A percentile compares a stretch with the other conserved stretches of the same genome.
Evolutionary conservation across 2,329 filamentous ascomycete genomes (phyloP).

Genomic region (Dactylellina sp.): DNA sequence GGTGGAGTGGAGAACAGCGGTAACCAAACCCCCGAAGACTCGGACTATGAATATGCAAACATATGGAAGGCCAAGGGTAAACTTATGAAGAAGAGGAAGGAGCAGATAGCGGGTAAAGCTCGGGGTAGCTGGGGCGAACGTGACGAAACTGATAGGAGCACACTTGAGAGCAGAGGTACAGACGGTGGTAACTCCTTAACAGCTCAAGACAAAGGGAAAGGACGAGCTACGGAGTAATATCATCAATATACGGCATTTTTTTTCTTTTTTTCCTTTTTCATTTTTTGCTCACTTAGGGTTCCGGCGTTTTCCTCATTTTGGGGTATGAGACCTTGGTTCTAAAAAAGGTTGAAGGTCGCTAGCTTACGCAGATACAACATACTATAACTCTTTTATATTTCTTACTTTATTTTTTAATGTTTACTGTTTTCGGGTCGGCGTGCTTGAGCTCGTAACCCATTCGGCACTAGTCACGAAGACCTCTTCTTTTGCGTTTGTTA

Average conservation of each 20-base stretch:
- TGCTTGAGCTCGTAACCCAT: not conserved
- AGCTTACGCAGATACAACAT: not conserved
- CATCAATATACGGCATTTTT: not conserved
- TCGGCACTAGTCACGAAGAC: conserved; percentile 18
- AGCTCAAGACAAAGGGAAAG: conserved; percentile 43
- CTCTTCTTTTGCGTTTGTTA: conserved; percentile 1
- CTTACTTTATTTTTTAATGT: conserved; percentile 46
- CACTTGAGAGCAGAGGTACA: conserved; percentile 39
- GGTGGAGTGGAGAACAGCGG: conserved; percentile 36
- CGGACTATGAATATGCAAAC: conserved; percentile 45
- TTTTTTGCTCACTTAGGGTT: no score
- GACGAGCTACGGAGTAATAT: conserved; percentile 33
- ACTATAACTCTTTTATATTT: conserved; percentile 12
- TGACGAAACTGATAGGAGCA: conserved; percentile 44
- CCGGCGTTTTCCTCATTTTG: conserved; percentile 21
- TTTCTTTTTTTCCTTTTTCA: conserved; percentile 12
- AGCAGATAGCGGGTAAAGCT: conserved; percentile 45
- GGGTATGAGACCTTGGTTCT: conserved; percentile 14
- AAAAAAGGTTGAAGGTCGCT: conserved; percentile 34
- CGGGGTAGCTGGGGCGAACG: conserved; percentile 43
- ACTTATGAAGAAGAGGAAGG: conserved; percentile 41
- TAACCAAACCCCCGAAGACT: conserved; percentile 16
- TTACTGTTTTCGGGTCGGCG: conserved; percentile 15
- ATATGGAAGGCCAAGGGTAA: conserved; percentile 46
- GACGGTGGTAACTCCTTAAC: conserved; percentile 16